Conservation (phyloP, 805 yeast species). For the Teunomyces barrocoloradensis region DNA sequence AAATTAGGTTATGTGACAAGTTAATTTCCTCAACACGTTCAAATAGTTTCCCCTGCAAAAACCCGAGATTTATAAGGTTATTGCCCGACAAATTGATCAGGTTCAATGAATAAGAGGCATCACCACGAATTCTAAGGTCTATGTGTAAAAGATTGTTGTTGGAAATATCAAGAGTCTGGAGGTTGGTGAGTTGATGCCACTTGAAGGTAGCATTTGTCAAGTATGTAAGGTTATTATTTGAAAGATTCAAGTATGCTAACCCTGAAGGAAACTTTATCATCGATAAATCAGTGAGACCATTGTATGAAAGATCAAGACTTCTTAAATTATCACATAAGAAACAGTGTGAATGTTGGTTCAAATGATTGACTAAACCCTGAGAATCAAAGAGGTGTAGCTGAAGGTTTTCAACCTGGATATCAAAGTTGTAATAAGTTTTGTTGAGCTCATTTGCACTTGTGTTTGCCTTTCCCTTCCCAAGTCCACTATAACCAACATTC, state of each 20-base stretch:
- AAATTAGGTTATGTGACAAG: slow-evolving; percentile 23
- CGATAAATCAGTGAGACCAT: slow-evolving; percentile 21
- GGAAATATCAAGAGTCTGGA: slow-evolving; percentile 18
- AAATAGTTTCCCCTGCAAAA: slow-evolving; percentile 8
- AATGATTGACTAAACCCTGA: slow-evolving; percentile 9
- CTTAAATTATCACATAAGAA: slow-evolving; percentile 10
- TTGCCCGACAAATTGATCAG: slow-evolving; percentile 25
- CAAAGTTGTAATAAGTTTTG: background rate
- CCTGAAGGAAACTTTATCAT: slow-evolving; percentile 18
- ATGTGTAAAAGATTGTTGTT: slow-evolving; percentile 21
- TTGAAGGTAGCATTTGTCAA: slow-evolving; percentile 16
- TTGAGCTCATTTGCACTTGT: background rate
- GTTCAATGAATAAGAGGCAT: slow-evolving; percentile 7
- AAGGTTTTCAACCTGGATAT: slow-evolving; percentile 2
- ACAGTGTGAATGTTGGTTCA: slow-evolving; percentile 8
- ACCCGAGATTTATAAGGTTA: slow-evolving; percentile 13
- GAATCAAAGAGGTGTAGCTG: slow-evolving; percentile 17
- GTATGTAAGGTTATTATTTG: slow-evolving; percentile 22
- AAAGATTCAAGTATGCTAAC: slow-evolving; percentile 21
- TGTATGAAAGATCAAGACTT: slow-evolving; percentile 27
- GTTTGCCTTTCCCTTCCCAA: background rate
- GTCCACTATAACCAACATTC: background rate
- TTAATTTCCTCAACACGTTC: slow-evolving; percentile 16
- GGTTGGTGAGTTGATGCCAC: slow-evolving; percentile 11
- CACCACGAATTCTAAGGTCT: background rate